Evolutionary conservation across 805 yeast genomes (phyloP).

Genomic region (Tetrapisispora fleetii): DNA sequence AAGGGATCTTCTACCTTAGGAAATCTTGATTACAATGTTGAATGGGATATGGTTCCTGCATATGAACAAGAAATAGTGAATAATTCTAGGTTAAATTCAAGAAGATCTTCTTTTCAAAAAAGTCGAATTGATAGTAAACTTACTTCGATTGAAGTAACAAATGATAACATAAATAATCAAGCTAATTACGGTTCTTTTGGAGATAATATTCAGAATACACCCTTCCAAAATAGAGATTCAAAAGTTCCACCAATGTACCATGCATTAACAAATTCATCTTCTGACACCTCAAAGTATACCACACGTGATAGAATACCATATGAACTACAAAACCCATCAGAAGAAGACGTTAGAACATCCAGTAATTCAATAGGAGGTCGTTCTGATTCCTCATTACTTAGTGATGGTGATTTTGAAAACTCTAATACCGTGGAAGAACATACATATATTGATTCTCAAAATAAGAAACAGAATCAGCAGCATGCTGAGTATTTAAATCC

Average conservation of each 20-base stretch:
- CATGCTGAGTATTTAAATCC: conserved; percentile 27
- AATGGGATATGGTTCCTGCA: conserved; percentile 49
- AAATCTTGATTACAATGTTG: conserved; percentile 62
- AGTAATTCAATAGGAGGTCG: conserved; percentile 12
- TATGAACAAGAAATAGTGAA: conserved; percentile 38
- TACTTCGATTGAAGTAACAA: not conserved
- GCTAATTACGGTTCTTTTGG: conserved; percentile 1
- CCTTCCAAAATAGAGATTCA: conserved; percentile 1
- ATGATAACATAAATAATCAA: not conserved
- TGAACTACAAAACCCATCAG: conserved; percentile 26
- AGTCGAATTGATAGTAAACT: not conserved
- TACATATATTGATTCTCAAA: conserved; percentile 5
- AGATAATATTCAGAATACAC: not conserved
- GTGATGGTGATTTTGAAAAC: conserved; percentile 12
- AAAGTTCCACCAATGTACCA: conserved; percentile 8
- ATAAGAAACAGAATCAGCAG: conserved; percentile 14
- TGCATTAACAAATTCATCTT: conserved; percentile 26
- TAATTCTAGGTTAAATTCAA: conserved; percentile 15
- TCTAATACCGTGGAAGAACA: conserved; percentile 7
- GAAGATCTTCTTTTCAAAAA: conserved; percentile 20
- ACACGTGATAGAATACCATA: conserved; percentile 33
- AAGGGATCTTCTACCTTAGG: conserved; percentile 79
- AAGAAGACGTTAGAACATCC: conserved; percentile 24
- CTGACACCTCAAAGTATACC: conserved; percentile 30
- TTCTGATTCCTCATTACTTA: conserved; percentile 7